phyloP scores from a whole-genome alignment of 2,329 filamentous ascomycete species.

The Elsinoe arachidis region DNA sequence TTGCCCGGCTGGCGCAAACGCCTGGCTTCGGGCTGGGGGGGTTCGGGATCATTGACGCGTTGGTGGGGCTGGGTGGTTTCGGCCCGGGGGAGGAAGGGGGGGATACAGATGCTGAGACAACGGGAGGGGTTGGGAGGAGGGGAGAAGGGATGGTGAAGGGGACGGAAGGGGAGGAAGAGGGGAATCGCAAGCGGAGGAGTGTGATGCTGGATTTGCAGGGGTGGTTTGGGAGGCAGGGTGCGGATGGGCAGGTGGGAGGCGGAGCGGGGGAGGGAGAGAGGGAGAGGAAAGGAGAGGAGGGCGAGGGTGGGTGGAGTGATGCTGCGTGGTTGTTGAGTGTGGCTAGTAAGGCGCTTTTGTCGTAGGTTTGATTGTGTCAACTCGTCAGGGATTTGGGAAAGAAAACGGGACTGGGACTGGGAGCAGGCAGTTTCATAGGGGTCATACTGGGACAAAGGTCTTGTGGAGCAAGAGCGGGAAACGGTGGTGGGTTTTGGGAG shows the following conservation, averaged over 20 bases:
- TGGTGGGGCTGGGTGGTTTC: constrained; percentile 47
- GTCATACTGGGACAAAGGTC: too few species aligned
- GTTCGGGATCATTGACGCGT: constrained; percentile 41
- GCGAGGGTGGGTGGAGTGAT: constrained; percentile 49
- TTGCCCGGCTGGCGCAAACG: constrained; percentile 44
- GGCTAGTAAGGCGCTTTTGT: constrained; percentile 37
- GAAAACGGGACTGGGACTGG: not conserved
- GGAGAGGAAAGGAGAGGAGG: constrained; percentile 25
- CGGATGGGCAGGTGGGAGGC: constrained; percentile 36
- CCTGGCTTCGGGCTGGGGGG: constrained; percentile 44
- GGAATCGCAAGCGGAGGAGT: constrained; percentile 22
- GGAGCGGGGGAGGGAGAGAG: constrained; percentile 25
- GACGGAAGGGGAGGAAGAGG: constrained; percentile 19
- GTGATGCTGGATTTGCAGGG: constrained; percentile 33
- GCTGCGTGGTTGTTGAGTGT: constrained; percentile 50
- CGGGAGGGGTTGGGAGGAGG: constrained; percentile 20
- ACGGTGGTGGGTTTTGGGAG: too few species aligned
- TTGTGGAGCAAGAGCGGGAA: too few species aligned
- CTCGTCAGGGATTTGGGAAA: not conserved
- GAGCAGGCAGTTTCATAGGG: not conserved
- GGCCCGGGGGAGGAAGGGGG: constrained; percentile 26
- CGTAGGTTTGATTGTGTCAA: not conserved
- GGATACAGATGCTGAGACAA: not conserved
- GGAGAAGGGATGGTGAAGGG: constrained; percentile 32
- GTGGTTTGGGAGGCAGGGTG: constrained; percentile 48